phyloP scores from a whole-genome alignment of 176 grass and related monocot species.

The Zizania latifolia region DNA sequence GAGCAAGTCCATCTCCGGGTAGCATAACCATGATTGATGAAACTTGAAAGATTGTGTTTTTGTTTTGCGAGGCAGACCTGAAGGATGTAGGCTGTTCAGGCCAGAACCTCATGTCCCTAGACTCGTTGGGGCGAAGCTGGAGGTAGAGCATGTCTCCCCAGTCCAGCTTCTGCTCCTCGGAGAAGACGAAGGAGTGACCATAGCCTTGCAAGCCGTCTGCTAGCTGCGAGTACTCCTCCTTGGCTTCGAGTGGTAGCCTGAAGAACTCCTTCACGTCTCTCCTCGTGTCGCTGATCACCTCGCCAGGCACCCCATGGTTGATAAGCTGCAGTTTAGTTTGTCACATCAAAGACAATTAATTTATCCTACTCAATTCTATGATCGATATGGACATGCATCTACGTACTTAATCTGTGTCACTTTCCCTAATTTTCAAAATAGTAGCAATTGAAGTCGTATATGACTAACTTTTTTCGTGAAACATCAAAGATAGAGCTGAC shows the following conservation, averaged over 20 bases:
- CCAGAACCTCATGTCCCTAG: constrained; percentile 35
- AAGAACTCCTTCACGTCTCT: constrained; percentile 37
- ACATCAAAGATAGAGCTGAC: no score
- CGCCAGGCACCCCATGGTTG: constrained; percentile 38
- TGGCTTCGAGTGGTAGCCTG: constrained; percentile 26
- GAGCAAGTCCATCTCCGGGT: no score
- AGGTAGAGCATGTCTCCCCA: constrained; percentile 44
- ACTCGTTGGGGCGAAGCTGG: constrained; percentile 1
- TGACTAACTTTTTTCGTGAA: background rate
- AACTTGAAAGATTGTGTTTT: background rate
- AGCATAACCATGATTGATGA: background rate
- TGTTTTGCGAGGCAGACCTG: background rate
- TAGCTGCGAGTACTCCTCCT: constrained; percentile 8
- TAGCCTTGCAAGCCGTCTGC: constrained; percentile 27
- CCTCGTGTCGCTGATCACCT: constrained; percentile 28
- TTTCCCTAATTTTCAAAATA: no score
- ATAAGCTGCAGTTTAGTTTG: constrained; percentile 28
- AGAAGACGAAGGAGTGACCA: constrained; percentile 37
- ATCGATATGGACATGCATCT: no score
- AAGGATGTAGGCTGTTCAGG: constrained; percentile 26
- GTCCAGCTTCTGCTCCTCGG: constrained; percentile 45
- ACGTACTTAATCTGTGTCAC: no score
- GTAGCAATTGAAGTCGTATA: no score
- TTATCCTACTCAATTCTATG: no score
- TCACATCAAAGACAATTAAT: background rate